Percentiles rank a stretch among this genome's conserved stretches.
Conservation (phyloP, 2,329 filamentous ascomycete species). For the Tolypocladium amazonense region DNA sequence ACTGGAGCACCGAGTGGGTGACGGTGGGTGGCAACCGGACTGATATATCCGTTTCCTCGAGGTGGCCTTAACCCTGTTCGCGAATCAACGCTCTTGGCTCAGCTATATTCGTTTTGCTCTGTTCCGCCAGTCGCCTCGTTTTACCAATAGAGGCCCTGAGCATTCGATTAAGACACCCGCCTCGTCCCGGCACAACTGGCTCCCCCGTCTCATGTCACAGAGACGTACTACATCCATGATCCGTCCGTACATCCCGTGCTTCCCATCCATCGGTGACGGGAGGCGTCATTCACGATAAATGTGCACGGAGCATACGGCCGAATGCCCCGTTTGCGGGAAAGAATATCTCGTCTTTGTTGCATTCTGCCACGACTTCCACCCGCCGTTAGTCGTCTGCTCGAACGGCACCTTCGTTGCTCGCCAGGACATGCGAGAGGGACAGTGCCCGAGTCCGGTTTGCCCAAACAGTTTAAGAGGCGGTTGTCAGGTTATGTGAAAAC, state of each 20-base stretch:
- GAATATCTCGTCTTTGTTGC: slow-evolving; percentile 47
- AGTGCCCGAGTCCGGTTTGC: slow-evolving; percentile 48
- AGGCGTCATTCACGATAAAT: slow-evolving; percentile 33
- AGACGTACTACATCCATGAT: slow-evolving; percentile 1
- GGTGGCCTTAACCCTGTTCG: background rate
- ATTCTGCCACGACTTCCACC: slow-evolving; percentile 42
- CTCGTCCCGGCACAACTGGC: background rate
- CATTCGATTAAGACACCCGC: background rate
- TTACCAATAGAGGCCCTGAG: too few species aligned
- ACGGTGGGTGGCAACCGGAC: background rate
- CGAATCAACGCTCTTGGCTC: background rate
- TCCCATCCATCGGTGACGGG: background rate
- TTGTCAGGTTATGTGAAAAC: slow-evolving; percentile 40
- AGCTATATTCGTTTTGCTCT: background rate
- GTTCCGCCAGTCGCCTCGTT: background rate
- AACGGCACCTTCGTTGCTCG: slow-evolving; percentile 25
- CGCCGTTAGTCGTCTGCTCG: slow-evolving; percentile 37
- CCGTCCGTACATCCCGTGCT: background rate
- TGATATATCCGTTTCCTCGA: background rate
- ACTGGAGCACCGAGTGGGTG: background rate
- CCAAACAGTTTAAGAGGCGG: slow-evolving; percentile 47
- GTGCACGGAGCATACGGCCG: slow-evolving; percentile 46
- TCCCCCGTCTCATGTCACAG: background rate
- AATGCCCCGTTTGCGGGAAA: slow-evolving; percentile 50
- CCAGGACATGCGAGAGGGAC: slow-evolving; percentile 39